phyloP scores from a whole-genome alignment of 441 rosid genomes.

The Sinapis alba region DNA sequence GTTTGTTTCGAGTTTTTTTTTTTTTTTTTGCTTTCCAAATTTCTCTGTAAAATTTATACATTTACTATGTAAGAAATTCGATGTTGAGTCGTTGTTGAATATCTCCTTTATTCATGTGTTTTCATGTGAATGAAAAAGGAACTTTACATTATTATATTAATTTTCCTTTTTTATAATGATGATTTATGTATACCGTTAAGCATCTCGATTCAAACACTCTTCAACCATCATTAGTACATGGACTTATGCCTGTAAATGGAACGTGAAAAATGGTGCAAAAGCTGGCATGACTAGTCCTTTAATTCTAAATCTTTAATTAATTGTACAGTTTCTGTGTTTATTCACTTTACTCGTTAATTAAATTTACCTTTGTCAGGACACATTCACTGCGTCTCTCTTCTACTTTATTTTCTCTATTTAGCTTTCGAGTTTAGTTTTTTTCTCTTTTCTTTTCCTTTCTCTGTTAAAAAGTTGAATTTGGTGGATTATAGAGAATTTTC shows the following conservation, averaged over 20 bases:
- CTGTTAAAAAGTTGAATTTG: conserved; percentile 11
- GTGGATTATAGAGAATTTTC: neutral
- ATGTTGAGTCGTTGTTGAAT: neutral
- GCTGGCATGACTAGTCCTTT: conserved; percentile 24
- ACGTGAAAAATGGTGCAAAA: conserved; percentile 34
- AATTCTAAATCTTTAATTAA: neutral
- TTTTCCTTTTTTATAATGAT: neutral
- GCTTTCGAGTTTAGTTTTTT: too few species aligned
- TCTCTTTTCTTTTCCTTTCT: neutral
- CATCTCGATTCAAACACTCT: conserved; percentile 28
- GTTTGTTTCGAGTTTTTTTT: conserved; percentile 13
- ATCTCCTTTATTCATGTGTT: conserved; percentile 30
- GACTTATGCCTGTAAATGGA: conserved; percentile 10
- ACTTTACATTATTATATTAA: conserved; percentile 31
- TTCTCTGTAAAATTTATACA: conserved; percentile 25
- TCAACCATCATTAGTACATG: neutral
- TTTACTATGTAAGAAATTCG: conserved; percentile 32
- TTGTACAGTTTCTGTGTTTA: neutral
- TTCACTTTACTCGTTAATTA: neutral
- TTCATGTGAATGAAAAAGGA: conserved; percentile 34
- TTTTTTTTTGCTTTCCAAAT: neutral
- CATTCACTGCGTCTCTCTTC: conserved; percentile 9
- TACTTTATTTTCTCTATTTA: neutral
- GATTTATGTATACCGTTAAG: conserved; percentile 35
- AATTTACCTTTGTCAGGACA: too few species aligned